Conservation (phyloP, 257 asterid genomes). For the Marsdenia floribunda region DNA sequence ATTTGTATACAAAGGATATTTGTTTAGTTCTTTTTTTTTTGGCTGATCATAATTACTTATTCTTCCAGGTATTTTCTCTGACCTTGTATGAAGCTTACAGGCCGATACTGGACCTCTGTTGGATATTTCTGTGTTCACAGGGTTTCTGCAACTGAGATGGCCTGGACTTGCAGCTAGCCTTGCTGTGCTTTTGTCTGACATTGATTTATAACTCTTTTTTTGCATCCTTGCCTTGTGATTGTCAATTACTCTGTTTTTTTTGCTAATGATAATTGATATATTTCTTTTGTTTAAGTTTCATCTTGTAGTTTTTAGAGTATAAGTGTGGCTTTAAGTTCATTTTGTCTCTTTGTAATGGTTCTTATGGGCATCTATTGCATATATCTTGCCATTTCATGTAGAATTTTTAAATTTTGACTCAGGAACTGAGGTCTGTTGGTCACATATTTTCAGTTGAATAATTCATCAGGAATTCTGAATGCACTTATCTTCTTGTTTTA, state of each 20-base stretch:
- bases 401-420: not conserved
- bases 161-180: conserved; percentile 43
- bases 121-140: conserved; percentile 61
- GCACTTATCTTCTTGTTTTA: not conserved
- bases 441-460: not conserved
- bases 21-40: not conserved
- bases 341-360: not conserved
- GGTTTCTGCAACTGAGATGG: conserved; percentile 47
- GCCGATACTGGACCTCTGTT: conserved; percentile 62
- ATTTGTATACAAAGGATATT: not conserved
- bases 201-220: conserved; percentile 23
- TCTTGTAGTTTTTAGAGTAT: not conserved
- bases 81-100: conserved; percentile 93
- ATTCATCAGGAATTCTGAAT: not conserved
- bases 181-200: conserved; percentile 30
- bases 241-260: conserved; percentile 15
- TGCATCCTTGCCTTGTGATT: not conserved
- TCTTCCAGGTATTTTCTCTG: conserved; percentile 99
- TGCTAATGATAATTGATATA: conserved; percentile 4
- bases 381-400: not conserved
- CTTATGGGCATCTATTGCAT: not conserved
- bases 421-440: not conserved
- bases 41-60: conserved; percentile 54
- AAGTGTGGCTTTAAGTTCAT: not conserved
- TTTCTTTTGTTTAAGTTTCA: not conserved